Evolutionary conservation across 805 yeast species (phyloP), one percentile per base, ranked within the genome.

Genomic region (Candida stauntonica): DNA sequence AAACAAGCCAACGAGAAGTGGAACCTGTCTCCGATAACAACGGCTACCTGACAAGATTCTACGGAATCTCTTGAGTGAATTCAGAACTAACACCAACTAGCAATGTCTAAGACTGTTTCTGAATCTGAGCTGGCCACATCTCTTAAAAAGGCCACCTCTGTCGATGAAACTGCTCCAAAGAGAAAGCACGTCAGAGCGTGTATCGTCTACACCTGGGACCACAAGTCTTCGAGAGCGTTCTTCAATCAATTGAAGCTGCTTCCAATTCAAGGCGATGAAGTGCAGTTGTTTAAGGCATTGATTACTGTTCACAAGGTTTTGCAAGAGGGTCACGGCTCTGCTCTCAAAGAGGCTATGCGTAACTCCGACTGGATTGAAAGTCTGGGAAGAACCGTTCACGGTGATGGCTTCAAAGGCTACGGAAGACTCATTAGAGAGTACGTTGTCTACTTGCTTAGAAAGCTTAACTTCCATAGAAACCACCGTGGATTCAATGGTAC

Each of bases 271-370:
- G 72, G 75, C 40, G 91, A 86, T 53, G 95, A 87, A 48, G 73
- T 89, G 14, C 95, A 85, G 61, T 62, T 85, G 45, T 89, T 88
- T 67, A 91, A 91, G 58, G 81, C 94, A 13, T 67, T 93, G 55
- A 84, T 89, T 38, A 73, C 86, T 47, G 72, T 88, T 33, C 98
- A 91, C 55, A 89, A 91, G 54, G 91, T 93, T 5, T 65, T 91
- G n/a, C 98, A 93, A 60, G 99, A 91, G 62, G 99, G 99, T n/a
- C 98, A 91, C 59, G 87, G 87, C 12, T 73, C 86, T 19, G 79
- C 86, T 5, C 64, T 91, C 52, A 70, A 75, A 36, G 96, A 87
- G 52, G 97, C 87, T 2, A 83, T 78, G 53, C 70, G 77, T 45
- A 86, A 88, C 57, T 67, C 79, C 35, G 83, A 79, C 36, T 91